Conservation (phyloP, 2,329 filamentous ascomycete species). For the Aspergillus pseudoviridinutans region DNA sequence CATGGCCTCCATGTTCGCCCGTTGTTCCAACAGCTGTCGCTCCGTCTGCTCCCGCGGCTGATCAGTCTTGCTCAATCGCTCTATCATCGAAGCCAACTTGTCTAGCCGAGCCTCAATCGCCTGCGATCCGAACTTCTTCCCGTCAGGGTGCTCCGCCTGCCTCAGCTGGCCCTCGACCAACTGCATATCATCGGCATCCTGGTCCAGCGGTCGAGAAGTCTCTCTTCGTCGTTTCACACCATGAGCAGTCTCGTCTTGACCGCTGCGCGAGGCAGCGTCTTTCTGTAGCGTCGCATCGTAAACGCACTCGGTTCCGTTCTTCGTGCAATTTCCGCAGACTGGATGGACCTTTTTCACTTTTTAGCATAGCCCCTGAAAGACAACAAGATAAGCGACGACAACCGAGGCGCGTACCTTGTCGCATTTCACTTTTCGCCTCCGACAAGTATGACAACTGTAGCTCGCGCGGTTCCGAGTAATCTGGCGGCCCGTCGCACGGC, state of each 20-base stretch:
- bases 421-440: conserved; percentile 47
- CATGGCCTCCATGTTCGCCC: conserved; percentile 12
- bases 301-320: conserved; percentile 40
- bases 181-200: conserved; percentile 31
- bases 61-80: conserved; percentile 36
- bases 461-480: conserved; percentile 47
- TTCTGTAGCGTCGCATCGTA: conserved; percentile 37
- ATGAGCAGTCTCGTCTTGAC: conserved; percentile 16
- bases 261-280: conserved; percentile 12
- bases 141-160: conserved; percentile 19
- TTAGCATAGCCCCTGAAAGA: not conserved
- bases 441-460: conserved; percentile 46
- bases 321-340: conserved; percentile 43
- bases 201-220: conserved; percentile 23
- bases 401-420: conserved; percentile 32
- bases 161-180: conserved; percentile 28
- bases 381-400: not conserved
- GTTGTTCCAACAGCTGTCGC: conserved; percentile 16
- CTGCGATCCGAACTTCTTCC: conserved; percentile 27
- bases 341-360: conserved; percentile 35
- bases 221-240: conserved; percentile 36
- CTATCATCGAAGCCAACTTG: conserved; percentile 44
- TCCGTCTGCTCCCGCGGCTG: conserved; percentile 24
- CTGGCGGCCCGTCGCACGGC: conserved; percentile 31
- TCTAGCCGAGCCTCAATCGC: conserved; percentile 43